Evolutionary conservation across 2,329 filamentous ascomycete species (phyloP).

Genomic region (Teratosphaeria nubilosa): DNA sequence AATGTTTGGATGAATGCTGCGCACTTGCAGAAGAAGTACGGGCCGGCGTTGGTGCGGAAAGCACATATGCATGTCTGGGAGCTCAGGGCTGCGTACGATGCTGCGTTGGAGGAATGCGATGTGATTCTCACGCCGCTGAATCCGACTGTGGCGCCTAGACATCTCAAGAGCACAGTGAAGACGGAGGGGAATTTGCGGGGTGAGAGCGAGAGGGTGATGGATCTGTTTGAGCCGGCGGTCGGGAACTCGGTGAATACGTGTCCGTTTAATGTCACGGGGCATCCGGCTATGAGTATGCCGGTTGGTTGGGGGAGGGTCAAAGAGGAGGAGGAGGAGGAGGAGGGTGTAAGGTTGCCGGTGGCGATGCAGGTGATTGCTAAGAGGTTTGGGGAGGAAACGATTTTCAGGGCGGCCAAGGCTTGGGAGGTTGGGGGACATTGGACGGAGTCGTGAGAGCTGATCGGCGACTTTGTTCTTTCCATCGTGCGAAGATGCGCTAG

Average conservation of each 20-base stretch:
- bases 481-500: too few relatives aligned
- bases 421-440: conserved; percentile 26
- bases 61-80: conserved; percentile 38
- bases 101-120: conserved; percentile 34
- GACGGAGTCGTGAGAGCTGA: conserved; percentile 7
- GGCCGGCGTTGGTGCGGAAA: conserved; percentile 31
- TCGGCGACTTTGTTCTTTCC: too few relatives aligned
- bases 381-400: conserved; percentile 24
- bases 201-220: conserved; percentile 23
- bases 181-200: conserved; percentile 15
- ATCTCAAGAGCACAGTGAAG: conserved; percentile 21
- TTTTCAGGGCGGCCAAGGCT: conserved; percentile 26
- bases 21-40: conserved; percentile 22
- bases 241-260: conserved; percentile 36
- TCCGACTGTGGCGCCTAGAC: conserved; percentile 35
- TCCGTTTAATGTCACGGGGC: conserved; percentile 42
- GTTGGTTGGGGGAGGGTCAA: conserved; percentile 23
- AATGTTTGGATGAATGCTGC: conserved; percentile 33
- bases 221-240: conserved; percentile 35
- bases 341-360: conserved; percentile 22
- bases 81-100: conserved; percentile 40
- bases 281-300: conserved; percentile 42
- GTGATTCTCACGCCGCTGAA: conserved; percentile 41
- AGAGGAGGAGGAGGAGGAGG: conserved; percentile 10
- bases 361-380: conserved; percentile 29